Percentiles rank a stretch among this genome's conserved stretches.
Conservation (phyloP, 1,284 basidiomycete species). For the Ustilago lituana region DNA sequence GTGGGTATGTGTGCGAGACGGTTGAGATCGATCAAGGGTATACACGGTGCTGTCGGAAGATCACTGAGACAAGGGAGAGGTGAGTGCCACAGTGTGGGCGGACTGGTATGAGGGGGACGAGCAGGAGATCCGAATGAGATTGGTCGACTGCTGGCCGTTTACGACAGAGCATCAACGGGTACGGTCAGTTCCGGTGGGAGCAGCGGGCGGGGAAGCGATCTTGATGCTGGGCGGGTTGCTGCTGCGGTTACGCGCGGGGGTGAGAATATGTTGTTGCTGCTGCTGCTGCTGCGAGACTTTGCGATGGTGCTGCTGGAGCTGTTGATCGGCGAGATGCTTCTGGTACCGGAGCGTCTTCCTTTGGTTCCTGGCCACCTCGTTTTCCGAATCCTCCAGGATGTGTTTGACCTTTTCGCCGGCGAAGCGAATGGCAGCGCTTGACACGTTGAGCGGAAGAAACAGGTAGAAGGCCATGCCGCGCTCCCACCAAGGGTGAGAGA, state of each 20-base stretch:
- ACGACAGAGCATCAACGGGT: conserved; percentile 4
- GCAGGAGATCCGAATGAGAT: too few species aligned
- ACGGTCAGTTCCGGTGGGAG: neutral
- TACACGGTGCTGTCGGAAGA: neutral
- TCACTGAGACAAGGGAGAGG: too few species aligned
- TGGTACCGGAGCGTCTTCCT: conserved; percentile 41
- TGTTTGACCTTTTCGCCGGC: conserved; percentile 45
- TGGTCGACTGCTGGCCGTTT: too few species aligned
- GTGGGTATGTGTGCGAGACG: neutral
- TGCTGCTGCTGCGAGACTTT: conserved; percentile 15
- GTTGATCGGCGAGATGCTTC: conserved; percentile 40
- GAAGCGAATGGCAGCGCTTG: conserved; percentile 40
- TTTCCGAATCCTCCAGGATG: conserved; percentile 38
- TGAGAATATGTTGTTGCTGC: conserved; percentile 28
- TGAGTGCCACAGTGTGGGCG: too few species aligned
- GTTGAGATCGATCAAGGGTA: neutral
- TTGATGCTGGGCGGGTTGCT: conserved; percentile 15
- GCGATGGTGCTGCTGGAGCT: conserved; percentile 37
- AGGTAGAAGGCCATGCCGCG: conserved; percentile 49
- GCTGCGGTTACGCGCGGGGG: conserved; percentile 12
- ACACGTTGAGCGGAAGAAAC: conserved; percentile 51
- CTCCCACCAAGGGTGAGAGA: conserved; percentile 47
- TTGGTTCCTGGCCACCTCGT: conserved; percentile 31
- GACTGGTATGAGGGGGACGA: too few species aligned
- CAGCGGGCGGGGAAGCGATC: conserved; percentile 10